Evolutionary conservation across 2,329 filamentous ascomycete genomes (phyloP).

Genomic region (Pleoardoris graminearum): DNA sequence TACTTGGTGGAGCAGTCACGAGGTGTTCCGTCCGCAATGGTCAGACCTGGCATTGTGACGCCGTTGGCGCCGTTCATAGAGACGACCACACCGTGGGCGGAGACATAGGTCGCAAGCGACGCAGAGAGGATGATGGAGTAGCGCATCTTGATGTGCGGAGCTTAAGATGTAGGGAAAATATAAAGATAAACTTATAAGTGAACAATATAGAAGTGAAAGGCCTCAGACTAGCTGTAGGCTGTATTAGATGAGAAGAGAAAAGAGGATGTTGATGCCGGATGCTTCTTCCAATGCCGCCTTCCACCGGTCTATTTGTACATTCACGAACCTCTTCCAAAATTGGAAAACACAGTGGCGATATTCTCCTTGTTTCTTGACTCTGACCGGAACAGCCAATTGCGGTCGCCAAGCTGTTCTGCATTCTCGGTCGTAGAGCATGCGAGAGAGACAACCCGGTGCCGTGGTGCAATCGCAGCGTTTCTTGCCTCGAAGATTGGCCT

Average conservation of each 20-base stretch:
- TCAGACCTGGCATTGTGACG: constrained; percentile 64
- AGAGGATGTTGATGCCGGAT: constrained; percentile 11
- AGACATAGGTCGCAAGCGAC: constrained; percentile 47
- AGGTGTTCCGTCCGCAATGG: constrained; percentile 67
- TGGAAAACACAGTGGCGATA: not conserved
- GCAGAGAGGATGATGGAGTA: constrained; percentile 32
- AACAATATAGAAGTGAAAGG: constrained; percentile 5
- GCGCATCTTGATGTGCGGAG: constrained; percentile 24
- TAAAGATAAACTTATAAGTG: constrained; percentile 4
- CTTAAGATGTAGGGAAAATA: not conserved
- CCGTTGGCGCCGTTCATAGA: constrained; percentile 63
- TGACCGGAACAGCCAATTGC: constrained; percentile 5
- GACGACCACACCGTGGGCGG: constrained; percentile 62
- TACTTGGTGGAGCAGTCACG: constrained; percentile 63
- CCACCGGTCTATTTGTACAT: constrained; percentile 6
- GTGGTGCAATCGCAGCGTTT: constrained; percentile 6
- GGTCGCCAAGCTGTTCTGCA: not conserved
- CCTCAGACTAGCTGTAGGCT: constrained; percentile 9
- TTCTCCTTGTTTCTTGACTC: not conserved
- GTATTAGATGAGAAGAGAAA: constrained; percentile 7
- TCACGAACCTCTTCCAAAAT: not conserved
- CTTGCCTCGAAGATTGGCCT: constrained; percentile 10
- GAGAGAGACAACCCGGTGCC: not conserved
- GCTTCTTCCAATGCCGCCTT: not conserved
- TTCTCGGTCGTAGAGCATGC: constrained; percentile 2